Evolutionary conservation across 2,329 filamentous ascomycete species (phyloP).

Genomic region (Fusarium chlamydosporum): DNA sequence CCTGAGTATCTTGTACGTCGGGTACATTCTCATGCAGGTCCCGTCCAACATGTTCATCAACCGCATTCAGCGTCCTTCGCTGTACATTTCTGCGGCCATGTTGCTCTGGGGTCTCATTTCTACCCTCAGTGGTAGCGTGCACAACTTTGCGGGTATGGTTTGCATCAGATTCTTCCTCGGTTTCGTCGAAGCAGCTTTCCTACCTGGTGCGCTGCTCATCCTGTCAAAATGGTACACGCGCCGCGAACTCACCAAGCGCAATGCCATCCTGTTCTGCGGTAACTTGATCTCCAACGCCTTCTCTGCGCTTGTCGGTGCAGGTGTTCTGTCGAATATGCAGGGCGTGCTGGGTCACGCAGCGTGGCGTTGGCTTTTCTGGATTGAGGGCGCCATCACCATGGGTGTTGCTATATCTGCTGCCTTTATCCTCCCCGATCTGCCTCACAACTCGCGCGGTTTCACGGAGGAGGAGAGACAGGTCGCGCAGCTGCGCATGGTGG

Average conservation of each 20-base stretch:
- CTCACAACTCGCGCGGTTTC: conserved; percentile 70
- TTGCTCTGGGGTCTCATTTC: conserved; percentile 73
- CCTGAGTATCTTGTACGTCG: conserved; percentile 75
- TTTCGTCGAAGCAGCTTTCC: conserved; percentile 74
- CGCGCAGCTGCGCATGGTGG: conserved; percentile 68
- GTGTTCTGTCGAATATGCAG: conserved; percentile 71
- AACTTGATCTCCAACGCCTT: conserved; percentile 73
- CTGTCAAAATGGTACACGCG: conserved; percentile 78
- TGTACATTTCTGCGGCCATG: conserved; percentile 68
- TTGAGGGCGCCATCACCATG: conserved; percentile 69
- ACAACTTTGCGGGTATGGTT: conserved; percentile 69
- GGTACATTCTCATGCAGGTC: conserved; percentile 75
- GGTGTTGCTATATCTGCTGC: conserved; percentile 61
- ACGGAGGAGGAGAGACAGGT: conserved; percentile 70
- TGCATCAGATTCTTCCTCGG: conserved; percentile 71
- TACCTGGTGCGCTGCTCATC: conserved; percentile 74
- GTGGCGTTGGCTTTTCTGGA: conserved; percentile 74
- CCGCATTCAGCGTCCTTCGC: conserved; percentile 64
- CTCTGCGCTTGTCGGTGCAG: conserved; percentile 70
- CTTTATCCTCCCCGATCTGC: conserved; percentile 68
- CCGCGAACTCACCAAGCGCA: conserved; percentile 67
- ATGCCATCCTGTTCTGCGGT: conserved; percentile 71
- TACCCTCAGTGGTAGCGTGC: conserved; percentile 66
- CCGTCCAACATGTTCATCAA: conserved; percentile 72
- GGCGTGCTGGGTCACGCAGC: conserved; percentile 67